Evolutionary conservation across 805 yeast species (phyloP).

Genomic region (Wickerhamomyces tratensis): DNA sequence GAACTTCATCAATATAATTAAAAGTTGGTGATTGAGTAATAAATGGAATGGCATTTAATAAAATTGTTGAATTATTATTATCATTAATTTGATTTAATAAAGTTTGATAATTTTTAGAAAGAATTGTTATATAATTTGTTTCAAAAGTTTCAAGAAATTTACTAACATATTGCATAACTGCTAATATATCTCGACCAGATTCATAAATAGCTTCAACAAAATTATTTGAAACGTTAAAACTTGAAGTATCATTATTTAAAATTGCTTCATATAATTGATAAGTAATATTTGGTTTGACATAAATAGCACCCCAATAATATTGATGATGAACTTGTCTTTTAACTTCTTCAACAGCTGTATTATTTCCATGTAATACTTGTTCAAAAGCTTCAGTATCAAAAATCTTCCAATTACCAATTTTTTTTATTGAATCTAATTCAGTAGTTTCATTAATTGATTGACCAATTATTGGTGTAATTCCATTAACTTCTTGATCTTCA

Average conservation of each 20-base stretch:
- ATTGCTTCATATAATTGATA: slow-evolving; percentile 12
- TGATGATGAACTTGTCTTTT: slow-evolving; percentile 36
- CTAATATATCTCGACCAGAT: slow-evolving; percentile 46
- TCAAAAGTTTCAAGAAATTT: slow-evolving; percentile 24
- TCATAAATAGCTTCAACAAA: slow-evolving; percentile 36
- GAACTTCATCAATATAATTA: slow-evolving; percentile 29
- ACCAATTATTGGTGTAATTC: slow-evolving; percentile 4
- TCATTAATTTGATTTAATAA: too few species aligned
- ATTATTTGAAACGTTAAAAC: slow-evolving; percentile 5
- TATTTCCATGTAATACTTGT: neutral
- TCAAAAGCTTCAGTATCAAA: slow-evolving; percentile 1
- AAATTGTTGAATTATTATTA: too few species aligned
- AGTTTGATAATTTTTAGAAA: neutral
- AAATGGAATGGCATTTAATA: neutral
- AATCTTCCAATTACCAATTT: slow-evolving; percentile 11
- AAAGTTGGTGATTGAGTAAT: slow-evolving; percentile 15
- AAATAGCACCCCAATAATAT: slow-evolving; percentile 48
- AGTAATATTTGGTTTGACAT: slow-evolving; percentile 38
- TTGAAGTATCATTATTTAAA: neutral
- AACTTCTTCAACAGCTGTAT: slow-evolving; percentile 24
- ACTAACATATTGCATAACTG: slow-evolving; percentile 29
- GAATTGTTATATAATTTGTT: slow-evolving; percentile 2
- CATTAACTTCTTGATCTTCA: slow-evolving; percentile 8
- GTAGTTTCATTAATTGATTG: neutral
- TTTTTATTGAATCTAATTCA: neutral